Base-by-base conservation (phyloP, 768 basidiomycete species). In the Cystobasidiopsis lactophilus region DNA sequence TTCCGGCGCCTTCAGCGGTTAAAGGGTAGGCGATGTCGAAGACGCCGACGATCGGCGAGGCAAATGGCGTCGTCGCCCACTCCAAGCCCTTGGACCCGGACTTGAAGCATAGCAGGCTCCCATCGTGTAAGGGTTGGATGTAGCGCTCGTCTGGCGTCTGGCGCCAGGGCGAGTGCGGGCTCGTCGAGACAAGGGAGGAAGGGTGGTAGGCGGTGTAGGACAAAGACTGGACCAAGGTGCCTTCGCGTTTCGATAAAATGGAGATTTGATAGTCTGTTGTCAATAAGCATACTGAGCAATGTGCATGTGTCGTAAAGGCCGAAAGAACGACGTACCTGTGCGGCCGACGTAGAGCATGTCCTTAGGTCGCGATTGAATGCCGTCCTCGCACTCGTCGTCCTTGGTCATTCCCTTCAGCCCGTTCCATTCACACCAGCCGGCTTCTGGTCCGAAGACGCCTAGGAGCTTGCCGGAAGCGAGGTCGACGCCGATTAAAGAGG, bases 121-220 rank as follows among this genome's bases (percentile, higher is more conserved):
- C 86, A 31, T 77, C 79, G 9, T 83, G 78, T 2, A 82, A 70
- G 26, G 80, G 74, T 60, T 88, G 84, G 40, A 86, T 74, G 66
- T 91, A 91, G 26, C 72, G 68, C 55, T 79, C 74, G 65, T 93
- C 86, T 37, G 77, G 76, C 68, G 57, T 74, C 75, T 63, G 89
- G 27, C 59, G 50, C 11, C 57, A 57, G 5, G 62, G 60, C 3
- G 91, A 85, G 0, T 86, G 85, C 65, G 95, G 93, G 0, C 79
- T 76, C 0, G 89, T 89, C 68, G 57, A 74, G 76, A 64, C 89
- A 24, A 61, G 46, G 16, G 60, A 57, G 7, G 62, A 61, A 4
- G 91, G 86, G 0, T 86, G 85, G 65, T 95, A 95, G 0, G 79
- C 76, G 0, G 89, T 91, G 66, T 88, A 93, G 0, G 79, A 77